Conservation (phyloP, 2,329 filamentous ascomycete genomes). For the Westerdykella aurantiaca region DNA sequence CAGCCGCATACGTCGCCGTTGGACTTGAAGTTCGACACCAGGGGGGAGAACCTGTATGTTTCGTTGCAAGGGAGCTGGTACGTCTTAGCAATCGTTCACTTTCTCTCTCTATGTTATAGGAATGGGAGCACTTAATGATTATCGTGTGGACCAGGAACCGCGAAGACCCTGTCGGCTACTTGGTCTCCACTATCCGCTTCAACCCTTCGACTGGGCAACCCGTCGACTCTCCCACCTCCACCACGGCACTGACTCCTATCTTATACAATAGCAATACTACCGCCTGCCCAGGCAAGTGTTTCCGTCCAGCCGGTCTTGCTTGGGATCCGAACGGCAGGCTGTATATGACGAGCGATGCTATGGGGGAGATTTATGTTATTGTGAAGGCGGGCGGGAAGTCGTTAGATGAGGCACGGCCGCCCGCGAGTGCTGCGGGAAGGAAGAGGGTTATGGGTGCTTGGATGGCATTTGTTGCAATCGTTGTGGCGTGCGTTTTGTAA, state of each 20-base stretch:
- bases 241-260: constrained; percentile 44
- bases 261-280: constrained; percentile 49
- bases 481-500: too few species aligned
- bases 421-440: too few species aligned
- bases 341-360: constrained; percentile 41
- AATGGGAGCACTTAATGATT: not conserved
- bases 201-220: constrained; percentile 35
- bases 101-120: not conserved
- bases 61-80: constrained; percentile 63
- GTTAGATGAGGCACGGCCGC: too few species aligned
- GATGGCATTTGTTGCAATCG: too few species aligned
- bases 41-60: constrained; percentile 53
- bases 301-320: constrained; percentile 55
- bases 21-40: constrained; percentile 58
- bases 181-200: constrained; percentile 41
- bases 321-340: constrained; percentile 46
- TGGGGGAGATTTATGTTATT: too few species aligned
- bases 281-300: constrained; percentile 51
- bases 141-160: constrained; percentile 31
- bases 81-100: not conserved
- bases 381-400: too few species aligned
- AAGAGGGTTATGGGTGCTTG: too few species aligned
- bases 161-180: constrained; percentile 42
- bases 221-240: constrained; percentile 39
- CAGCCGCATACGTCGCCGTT: constrained; percentile 62